Percentiles rank a stretch among this genome's conserved stretches.
These are phyloP conservation scores for Pezicula neosporulosa DNA, from an alignment of 2,329 filamentous ascomycete species.

Conservation along the genomic window DNA sequence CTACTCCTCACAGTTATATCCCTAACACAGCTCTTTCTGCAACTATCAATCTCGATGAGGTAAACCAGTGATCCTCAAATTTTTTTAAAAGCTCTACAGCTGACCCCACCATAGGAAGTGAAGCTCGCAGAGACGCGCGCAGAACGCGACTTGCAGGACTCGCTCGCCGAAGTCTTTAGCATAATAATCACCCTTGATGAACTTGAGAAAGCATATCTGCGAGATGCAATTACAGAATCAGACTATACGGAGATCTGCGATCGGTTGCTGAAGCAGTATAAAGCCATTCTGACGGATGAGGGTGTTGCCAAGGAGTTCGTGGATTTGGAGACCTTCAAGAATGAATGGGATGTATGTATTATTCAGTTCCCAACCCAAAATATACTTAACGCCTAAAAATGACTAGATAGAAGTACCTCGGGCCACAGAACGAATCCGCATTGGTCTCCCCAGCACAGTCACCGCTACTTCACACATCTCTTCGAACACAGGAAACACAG, in stretches of 20 bases:
- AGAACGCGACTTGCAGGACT: conserved; percentile 92
- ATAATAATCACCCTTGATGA: conserved; percentile 95
- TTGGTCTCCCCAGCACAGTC: conserved; percentile 85
- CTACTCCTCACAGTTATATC: conserved; percentile 65
- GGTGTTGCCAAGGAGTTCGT: conserved; percentile 85
- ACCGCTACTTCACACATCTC: conserved; percentile 45
- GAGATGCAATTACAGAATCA: conserved; percentile 85
- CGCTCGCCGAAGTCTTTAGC: conserved; percentile 94
- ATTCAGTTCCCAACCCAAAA: background rate
- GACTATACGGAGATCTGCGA: conserved; percentile 98
- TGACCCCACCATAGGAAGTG: conserved; percentile 65
- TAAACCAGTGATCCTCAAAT: conserved; percentile 33
- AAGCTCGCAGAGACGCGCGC: conserved; percentile 83
- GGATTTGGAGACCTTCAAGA: conserved; percentile 87
- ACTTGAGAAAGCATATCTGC: conserved; percentile 92
- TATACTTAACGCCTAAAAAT: background rate
- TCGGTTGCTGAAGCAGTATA: conserved; percentile 92
- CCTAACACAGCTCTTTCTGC: conserved; percentile 80
- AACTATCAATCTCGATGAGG: conserved; percentile 91
- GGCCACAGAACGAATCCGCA: conserved; percentile 86
- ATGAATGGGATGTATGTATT: conserved; percentile 78
- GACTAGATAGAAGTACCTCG: conserved; percentile 85
- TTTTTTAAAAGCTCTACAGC: conserved; percentile 13
- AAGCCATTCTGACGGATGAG: conserved; percentile 87
- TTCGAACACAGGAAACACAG: conserved; percentile 35